phyloP scores from a whole-genome alignment of 768 basidiomycete genomes.

The Agaricus sinodeliciosus region DNA sequence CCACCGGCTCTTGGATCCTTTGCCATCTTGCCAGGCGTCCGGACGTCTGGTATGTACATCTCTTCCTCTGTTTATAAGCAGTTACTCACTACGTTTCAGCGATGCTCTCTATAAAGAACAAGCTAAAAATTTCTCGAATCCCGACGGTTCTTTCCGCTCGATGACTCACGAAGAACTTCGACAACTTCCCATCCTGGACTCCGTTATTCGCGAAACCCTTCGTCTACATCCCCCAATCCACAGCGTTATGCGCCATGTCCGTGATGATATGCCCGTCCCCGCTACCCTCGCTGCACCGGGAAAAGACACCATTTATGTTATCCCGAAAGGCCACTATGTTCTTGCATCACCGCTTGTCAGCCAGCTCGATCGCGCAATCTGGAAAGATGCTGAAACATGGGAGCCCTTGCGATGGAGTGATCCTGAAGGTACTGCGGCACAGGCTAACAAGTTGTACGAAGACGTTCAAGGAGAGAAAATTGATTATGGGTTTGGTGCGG shows the following conservation, averaged over 20 bases:
- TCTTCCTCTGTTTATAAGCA: slow-evolving; percentile 12
- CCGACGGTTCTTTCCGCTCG: slow-evolving; percentile 73
- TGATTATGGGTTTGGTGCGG: slow-evolving; percentile 93
- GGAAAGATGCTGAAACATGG: slow-evolving; percentile 70
- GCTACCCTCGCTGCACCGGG: slow-evolving; percentile 72
- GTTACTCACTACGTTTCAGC: slow-evolving; percentile 28
- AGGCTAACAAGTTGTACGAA: slow-evolving; percentile 68
- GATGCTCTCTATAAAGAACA: slow-evolving; percentile 89
- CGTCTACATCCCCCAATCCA: slow-evolving; percentile 95
- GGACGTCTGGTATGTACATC: slow-evolving; percentile 68
- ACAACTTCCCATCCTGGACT: slow-evolving; percentile 75
- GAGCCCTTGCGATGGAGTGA: slow-evolving; percentile 85
- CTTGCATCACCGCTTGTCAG: slow-evolving; percentile 85
- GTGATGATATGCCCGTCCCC: slow-evolving; percentile 79
- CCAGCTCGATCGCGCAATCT: slow-evolving; percentile 80
- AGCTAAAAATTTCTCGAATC: slow-evolving; percentile 67
- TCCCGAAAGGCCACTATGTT: slow-evolving; percentile 87
- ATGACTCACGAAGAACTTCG: slow-evolving; percentile 86
- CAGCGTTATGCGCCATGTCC: slow-evolving; percentile 90
- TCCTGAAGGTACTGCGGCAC: slow-evolving; percentile 71
- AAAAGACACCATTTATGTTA: slow-evolving; percentile 67
- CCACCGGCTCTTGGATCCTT: slow-evolving; percentile 85
- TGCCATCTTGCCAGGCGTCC: slow-evolving; percentile 78
- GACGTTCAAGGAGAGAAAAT: slow-evolving; percentile 83
- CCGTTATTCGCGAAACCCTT: slow-evolving; percentile 89